Evolutionary conservation across 2,329 filamentous ascomycete species (phyloP), one percentile per base, ranked within the genome.

Genomic region (Beauveria sp.): DNA sequence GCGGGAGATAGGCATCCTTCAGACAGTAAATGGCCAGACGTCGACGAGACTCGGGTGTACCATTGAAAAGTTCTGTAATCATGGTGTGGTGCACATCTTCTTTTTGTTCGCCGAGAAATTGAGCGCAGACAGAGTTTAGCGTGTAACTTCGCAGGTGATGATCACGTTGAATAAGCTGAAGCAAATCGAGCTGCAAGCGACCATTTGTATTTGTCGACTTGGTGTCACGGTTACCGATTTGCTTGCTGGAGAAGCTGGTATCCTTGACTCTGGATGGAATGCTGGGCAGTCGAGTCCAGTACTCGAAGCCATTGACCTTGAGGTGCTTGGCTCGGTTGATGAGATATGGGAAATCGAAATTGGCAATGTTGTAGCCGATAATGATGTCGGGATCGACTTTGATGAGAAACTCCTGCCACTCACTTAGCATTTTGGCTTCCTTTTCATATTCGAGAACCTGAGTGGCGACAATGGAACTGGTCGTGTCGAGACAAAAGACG

Each of bases 81-180:
- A 99, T 99, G 3, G 92, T 97, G 75, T 99, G 88, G 70, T 99
- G 94, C 3, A 99, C 94, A 74, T 99, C 94, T 75, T 99, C 94
- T 71, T 99, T 99, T 72, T 99, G 94, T 72, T 99, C 94, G 52
- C 92, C 92, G 26, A 99, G 74, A 70, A 99, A 99, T 65, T 99
- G 90, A 5, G 94, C 90, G 66, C 87, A 96, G 6, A 99, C 94
- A 1, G 94, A 96, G 73, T 99, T 99, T 30, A 99, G 81, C 0
- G 94, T 99, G 72, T 99, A 99, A 76, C 93, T 97, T 79, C 94
- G 84, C 40, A 99, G 80, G 20, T 99, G 94, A 68, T 99, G 87
- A 69, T 99, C 96, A 67, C 96, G 84, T 73, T 99, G 94, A 55
- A 99, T 87, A 37, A 99, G 77, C 71, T 99, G 94, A n/a, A 99